These are phyloP conservation scores for Globisporangium echinulatum DNA, from an alignment of 352 stramenopile species.

Conservation along the genomic window DNA sequence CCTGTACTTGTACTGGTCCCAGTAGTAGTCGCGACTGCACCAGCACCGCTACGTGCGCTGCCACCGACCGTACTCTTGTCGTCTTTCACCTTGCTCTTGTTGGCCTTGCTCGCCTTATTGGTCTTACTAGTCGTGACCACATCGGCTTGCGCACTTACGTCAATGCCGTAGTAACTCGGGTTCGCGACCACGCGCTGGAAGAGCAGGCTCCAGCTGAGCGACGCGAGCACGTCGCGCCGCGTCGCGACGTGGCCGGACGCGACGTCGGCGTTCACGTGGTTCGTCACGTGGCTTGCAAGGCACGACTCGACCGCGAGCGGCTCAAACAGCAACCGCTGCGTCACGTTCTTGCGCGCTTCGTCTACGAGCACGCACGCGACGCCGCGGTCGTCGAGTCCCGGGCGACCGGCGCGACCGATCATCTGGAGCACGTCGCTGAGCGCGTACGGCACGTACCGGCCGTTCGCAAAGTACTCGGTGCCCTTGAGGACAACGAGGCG, in stretches of 20 bases:
- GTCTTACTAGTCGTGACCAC: no score
- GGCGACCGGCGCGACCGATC: slow-evolving; percentile 96
- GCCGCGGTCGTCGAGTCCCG: slow-evolving; percentile 93
- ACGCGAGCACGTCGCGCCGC: slow-evolving; percentile 90
- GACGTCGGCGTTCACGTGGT: slow-evolving; percentile 98
- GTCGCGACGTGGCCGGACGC: slow-evolving; percentile 85
- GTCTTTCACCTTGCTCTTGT: no score
- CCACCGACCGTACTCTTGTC: no score
- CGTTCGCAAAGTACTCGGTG: slow-evolving; percentile 95
- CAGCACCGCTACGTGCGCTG: slow-evolving; percentile 83
- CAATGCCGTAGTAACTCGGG: slow-evolving; percentile 92
- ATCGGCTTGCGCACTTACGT: slow-evolving; percentile 43
- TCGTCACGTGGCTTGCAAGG: slow-evolving; percentile 84
- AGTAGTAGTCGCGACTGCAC: slow-evolving; percentile 99
- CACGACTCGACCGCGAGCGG: slow-evolving; percentile 97
- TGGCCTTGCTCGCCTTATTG: no score
- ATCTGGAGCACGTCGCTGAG: slow-evolving; percentile 99
- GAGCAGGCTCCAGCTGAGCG: slow-evolving; percentile 97
- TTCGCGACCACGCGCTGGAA: slow-evolving; percentile 95
- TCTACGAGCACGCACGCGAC: slow-evolving; percentile 96
- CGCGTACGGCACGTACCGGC: slow-evolving; percentile 96
- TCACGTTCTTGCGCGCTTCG: slow-evolving; percentile 98
- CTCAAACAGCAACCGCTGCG: slow-evolving; percentile 97
- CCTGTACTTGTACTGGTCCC: slow-evolving; percentile 90
- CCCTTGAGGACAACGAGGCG: slow-evolving; percentile 99